Conservation (phyloP, 805 yeast genomes). For the Zygosaccharomyces rouxii region DNA sequence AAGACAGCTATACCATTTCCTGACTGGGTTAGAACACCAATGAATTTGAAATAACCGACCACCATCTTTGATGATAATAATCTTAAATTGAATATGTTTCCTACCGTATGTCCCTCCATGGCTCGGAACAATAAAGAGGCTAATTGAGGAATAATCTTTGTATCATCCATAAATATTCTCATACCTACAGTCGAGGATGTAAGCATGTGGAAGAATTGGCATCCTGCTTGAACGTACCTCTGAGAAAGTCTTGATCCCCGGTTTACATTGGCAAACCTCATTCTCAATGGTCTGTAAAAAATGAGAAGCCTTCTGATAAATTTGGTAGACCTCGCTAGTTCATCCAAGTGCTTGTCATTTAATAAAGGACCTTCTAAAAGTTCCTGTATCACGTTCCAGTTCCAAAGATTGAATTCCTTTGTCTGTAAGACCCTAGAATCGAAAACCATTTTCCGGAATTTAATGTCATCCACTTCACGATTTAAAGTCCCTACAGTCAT, state of each 20-base stretch:
- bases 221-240: constrained; percentile 66
- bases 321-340: constrained; percentile 70
- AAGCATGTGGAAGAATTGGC: constrained; percentile 64
- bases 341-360: constrained; percentile 70
- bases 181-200: constrained; percentile 62
- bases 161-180: constrained; percentile 57
- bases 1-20: constrained; percentile 62
- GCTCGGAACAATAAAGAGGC: constrained; percentile 69
- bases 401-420: constrained; percentile 80
- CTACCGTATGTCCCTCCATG: constrained; percentile 39
- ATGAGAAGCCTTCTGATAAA: constrained; percentile 79
- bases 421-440: constrained; percentile 71
- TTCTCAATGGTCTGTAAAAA: constrained; percentile 88
- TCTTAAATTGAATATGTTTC: constrained; percentile 64
- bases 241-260: constrained; percentile 46
- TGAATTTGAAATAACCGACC: constrained; percentile 69
- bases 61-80: constrained; percentile 62
- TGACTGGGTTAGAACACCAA: constrained; percentile 66
- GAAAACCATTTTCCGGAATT: constrained; percentile 58
- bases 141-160: constrained; percentile 75
- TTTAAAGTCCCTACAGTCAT: constrained; percentile 25
- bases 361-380: constrained; percentile 81
- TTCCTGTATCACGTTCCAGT: constrained; percentile 70
- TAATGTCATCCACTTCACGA: constrained; percentile 52
- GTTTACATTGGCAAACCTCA: constrained; percentile 59